These are phyloP conservation scores for Magnaporthales sp. DNA, from an alignment of 2,329 filamentous ascomycete species.

Conservation along the genomic window DNA sequence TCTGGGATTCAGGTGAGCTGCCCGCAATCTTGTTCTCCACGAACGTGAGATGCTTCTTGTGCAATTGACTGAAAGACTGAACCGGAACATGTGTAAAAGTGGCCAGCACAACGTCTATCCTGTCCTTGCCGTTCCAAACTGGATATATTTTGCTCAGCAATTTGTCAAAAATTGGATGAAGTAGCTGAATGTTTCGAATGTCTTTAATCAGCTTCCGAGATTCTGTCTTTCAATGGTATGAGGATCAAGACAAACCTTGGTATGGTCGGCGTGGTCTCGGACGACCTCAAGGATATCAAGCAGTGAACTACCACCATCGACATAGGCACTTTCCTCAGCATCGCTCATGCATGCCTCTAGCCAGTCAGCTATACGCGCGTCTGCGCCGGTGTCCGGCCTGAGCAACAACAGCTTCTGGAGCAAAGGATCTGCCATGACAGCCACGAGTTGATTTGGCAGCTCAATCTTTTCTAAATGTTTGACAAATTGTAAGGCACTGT, in stretches of 20 bases:
- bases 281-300: constrained; percentile 47
- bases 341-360: constrained; percentile 47
- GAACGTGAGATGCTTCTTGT: constrained; percentile 35
- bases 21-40: constrained; percentile 44
- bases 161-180: not conserved
- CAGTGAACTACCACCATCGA: constrained; percentile 22
- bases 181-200: not conserved
- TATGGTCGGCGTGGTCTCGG: constrained; percentile 44
- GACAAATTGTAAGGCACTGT: constrained; percentile 61
- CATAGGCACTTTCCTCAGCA: constrained; percentile 38
- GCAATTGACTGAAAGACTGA: constrained; percentile 44
- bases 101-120: constrained; percentile 44
- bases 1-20: constrained; percentile 41
- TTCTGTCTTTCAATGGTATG: not conserved
- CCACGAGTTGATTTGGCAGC: constrained; percentile 72
- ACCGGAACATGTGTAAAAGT: constrained; percentile 49
- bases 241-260: constrained; percentile 36
- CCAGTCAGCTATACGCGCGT: constrained; percentile 50
- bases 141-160: not conserved
- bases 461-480: constrained; percentile 69
- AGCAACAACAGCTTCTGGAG: constrained; percentile 70
- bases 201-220: not conserved
- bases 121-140: constrained; percentile 52
- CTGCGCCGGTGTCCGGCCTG: constrained; percentile 42
- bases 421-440: constrained; percentile 65